Evolutionary conservation across 1,284 basidiomycete genomes (phyloP).

Genomic region (Malassezia dermatis): DNA sequence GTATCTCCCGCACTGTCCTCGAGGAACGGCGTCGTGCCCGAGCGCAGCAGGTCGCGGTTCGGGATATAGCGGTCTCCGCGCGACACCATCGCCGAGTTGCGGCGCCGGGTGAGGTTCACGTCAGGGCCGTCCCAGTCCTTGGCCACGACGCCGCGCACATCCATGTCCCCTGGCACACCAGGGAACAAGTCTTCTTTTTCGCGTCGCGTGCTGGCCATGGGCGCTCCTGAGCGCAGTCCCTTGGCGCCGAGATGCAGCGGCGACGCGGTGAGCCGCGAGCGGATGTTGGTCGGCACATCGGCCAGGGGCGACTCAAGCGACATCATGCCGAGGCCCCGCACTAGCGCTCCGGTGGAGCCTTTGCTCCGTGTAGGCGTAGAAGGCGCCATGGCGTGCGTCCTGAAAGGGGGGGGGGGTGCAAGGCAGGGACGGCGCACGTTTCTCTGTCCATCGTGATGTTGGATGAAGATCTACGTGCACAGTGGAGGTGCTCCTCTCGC

Average conservation of each 20-base stretch:
- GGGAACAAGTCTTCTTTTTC: slow-evolving; percentile 27
- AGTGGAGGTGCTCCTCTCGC: not conserved
- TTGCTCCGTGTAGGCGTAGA: slow-evolving; percentile 12
- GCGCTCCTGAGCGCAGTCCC: not conserved
- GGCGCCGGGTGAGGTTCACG: slow-evolving; percentile 21
- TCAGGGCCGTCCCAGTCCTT: slow-evolving; percentile 37
- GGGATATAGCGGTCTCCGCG: slow-evolving; percentile 45
- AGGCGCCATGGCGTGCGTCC: slow-evolving; percentile 4
- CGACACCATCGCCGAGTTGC: slow-evolving; percentile 20
- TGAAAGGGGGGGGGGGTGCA: not conserved
- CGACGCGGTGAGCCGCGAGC: slow-evolving; percentile 20
- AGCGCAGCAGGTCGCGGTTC: slow-evolving; percentile 32
- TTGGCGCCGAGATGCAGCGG: slow-evolving; percentile 8
- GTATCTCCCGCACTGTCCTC: slow-evolving; percentile 32
- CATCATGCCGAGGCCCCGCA: slow-evolving; percentile 9
- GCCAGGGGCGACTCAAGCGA: slow-evolving; percentile 27
- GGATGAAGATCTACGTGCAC: not conserved
- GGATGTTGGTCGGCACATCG: slow-evolving; percentile 28
- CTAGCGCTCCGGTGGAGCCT: slow-evolving; percentile 2
- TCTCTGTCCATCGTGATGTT: not conserved
- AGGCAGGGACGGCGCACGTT: not conserved
- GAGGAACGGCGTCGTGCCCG: slow-evolving; percentile 18
- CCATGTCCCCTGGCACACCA: slow-evolving; percentile 18
- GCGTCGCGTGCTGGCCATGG: slow-evolving; percentile 7
- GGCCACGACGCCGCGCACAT: slow-evolving; percentile 20